Conservation (phyloP, 1,284 basidiomycete genomes). For the Rhodotorula mucilaginosa region DNA sequence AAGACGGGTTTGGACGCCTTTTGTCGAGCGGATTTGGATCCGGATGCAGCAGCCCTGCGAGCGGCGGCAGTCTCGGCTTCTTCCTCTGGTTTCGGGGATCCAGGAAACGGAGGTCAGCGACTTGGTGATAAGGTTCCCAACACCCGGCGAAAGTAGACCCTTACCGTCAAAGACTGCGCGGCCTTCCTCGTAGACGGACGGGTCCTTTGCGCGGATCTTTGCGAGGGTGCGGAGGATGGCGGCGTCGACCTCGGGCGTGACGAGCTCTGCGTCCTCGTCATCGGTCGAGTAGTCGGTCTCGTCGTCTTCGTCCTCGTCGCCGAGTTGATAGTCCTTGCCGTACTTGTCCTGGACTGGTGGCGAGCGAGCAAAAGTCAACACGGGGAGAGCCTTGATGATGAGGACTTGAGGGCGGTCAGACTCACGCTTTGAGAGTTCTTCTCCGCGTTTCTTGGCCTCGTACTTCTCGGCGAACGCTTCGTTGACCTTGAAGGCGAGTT, state of each 20-base stretch:
- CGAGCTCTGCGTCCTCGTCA: slow-evolving; percentile 91
- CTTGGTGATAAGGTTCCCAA: slow-evolving; percentile 19
- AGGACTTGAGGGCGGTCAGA: slow-evolving; percentile 29
- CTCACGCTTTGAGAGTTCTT: slow-evolving; percentile 74
- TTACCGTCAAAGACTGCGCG: slow-evolving; percentile 68
- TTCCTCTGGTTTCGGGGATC: slow-evolving; percentile 39
- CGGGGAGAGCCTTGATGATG: not conserved
- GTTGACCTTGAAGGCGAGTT: slow-evolving; percentile 56
- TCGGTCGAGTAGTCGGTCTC: slow-evolving; percentile 60
- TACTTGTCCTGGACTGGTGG: slow-evolving; percentile 76
- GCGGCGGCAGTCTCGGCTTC: slow-evolving; percentile 46
- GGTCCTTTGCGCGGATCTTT: slow-evolving; percentile 79
- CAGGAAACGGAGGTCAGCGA: not conserved
- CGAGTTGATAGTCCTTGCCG: slow-evolving; percentile 60
- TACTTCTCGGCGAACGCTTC: slow-evolving; percentile 79
- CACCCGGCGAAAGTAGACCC: slow-evolving; percentile 31
- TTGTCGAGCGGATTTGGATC: slow-evolving; percentile 8
- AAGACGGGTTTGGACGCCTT: slow-evolving; percentile 49
- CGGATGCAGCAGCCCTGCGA: slow-evolving; percentile 46
- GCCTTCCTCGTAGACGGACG: slow-evolving; percentile 64
- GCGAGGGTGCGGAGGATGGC: slow-evolving; percentile 90
- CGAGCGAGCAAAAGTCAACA: not conserved
- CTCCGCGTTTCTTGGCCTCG: slow-evolving; percentile 72
- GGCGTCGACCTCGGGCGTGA: slow-evolving; percentile 90
- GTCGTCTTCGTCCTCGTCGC: slow-evolving; percentile 53